A percentile compares a stretch with the other conserved stretches of the same genome.
Evolutionary conservation across 2,329 filamentous ascomycete species (phyloP).

Genomic region (Rhinocladiella similis): DNA sequence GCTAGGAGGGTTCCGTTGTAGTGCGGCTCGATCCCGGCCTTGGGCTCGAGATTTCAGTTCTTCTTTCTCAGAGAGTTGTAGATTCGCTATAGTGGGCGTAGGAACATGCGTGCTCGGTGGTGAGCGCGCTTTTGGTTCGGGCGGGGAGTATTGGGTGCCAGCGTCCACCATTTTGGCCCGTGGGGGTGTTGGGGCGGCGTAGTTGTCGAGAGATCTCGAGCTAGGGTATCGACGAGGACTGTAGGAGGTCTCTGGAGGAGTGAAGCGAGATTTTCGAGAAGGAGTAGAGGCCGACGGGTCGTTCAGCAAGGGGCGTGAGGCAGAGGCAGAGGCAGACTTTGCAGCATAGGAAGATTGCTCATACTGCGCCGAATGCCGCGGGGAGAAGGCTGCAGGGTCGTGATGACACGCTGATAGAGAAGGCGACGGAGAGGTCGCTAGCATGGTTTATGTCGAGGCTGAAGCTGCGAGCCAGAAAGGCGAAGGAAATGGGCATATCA

Average conservation of each 20-base stretch:
- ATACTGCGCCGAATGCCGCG: constrained; percentile 15
- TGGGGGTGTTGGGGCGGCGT: constrained; percentile 9
- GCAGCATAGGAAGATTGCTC: constrained; percentile 6
- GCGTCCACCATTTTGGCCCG: constrained; percentile 45
- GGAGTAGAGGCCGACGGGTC: background rate
- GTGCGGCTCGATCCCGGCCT: background rate
- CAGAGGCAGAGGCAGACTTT: background rate
- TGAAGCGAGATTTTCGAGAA: constrained; percentile 7
- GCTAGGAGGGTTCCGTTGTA: background rate
- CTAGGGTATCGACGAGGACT: constrained; percentile 16
- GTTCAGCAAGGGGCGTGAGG: background rate
- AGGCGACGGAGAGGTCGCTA: constrained; percentile 30
- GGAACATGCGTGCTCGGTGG: constrained; percentile 31
- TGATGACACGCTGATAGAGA: constrained; percentile 13
- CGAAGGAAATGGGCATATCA: background rate
- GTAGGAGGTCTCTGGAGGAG: constrained; percentile 9
- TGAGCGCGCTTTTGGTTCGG: constrained; percentile 10
- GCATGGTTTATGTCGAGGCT: constrained; percentile 26
- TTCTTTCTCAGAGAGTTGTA: constrained; percentile 21
- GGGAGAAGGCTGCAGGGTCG: constrained; percentile 11
- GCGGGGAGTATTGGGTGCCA: constrained; percentile 54
- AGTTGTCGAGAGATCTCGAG: constrained; percentile 24
- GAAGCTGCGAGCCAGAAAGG: background rate
- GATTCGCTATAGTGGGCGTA: constrained; percentile 36
- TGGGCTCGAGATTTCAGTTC: background rate